Base-by-base conservation (phyloP, 208 protist genomes). In the Wallacemonas sp. region DNA sequence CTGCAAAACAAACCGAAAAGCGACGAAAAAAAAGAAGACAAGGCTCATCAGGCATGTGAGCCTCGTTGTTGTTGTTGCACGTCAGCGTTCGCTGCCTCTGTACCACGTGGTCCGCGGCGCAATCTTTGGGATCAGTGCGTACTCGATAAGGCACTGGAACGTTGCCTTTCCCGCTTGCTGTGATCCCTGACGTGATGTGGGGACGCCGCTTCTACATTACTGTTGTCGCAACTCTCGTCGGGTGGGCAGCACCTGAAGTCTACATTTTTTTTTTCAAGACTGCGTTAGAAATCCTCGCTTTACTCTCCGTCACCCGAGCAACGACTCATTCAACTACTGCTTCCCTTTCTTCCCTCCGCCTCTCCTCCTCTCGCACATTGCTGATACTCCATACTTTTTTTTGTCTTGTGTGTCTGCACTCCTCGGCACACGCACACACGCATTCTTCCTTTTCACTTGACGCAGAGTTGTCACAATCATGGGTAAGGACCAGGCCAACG, bases 401-500 rank as follows among this genome's bases (percentile, higher is more conserved):
- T 44, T 67, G 56, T 49, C 16, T 33, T 30, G 56, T 74, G 56
- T 55, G 44, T 62, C 33, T 71, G 47, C 54, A 19, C 44, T 24
- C 29, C 30, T 49, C 12, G 52, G 29, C 1, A 32, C 24, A 19
- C 21, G 21, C 2, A 27, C 41, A 4, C 21, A 17, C 26, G 0
- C 29, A 12, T 48, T 29, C 36, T 11, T 61, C 19, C 8, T 21
- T 36, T 19, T 12, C 4, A 36, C 23, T 17, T 6, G 19, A 9
- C 19, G 21, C 19, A 52, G 41, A 46, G 34, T 67, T 58, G 57
- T 68, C 52, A 75, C 67, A 77, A 76, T 54, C 55, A 95, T 95
- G 89, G 89, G 86, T 88, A 95, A 95, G 84, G 86, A 93, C 62
- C 71, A 93, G 78, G 84, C 84, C 72, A 93, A 92, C 84, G 80